Evolutionary conservation across 305 asterid genomes (phyloP).

Genomic region (Withania somnifera): DNA sequence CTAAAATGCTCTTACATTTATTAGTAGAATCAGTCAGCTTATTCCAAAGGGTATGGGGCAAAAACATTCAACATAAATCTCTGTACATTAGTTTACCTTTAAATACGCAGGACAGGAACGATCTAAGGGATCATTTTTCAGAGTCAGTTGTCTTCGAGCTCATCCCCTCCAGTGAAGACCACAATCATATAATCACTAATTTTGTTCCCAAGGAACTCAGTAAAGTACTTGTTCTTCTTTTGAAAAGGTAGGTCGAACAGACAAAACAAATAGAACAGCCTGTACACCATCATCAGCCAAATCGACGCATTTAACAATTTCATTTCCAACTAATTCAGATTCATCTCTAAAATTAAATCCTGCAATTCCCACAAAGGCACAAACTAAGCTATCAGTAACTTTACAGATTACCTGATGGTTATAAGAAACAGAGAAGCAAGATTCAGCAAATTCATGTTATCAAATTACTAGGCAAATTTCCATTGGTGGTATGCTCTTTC

Average conservation of each 20-base stretch:
- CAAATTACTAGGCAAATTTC: neutral
- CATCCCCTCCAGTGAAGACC: constrained; percentile 57
- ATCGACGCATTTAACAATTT: constrained; percentile 46
- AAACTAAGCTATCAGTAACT: neutral
- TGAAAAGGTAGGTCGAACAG: constrained; percentile 38
- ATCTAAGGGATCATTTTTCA: constrained; percentile 39
- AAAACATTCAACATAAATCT: neutral
- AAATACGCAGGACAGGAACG: constrained; percentile 48
- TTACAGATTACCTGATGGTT: neutral
- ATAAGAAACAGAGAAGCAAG: neutral
- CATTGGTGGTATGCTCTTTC: neutral
- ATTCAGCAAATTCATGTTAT: neutral
- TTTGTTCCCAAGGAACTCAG: constrained; percentile 39
- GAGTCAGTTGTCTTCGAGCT: constrained; percentile 29
- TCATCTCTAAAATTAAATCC: constrained; percentile 44
- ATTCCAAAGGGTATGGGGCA: neutral
- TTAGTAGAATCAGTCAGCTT: neutral
- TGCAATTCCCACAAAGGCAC: constrained; percentile 9
- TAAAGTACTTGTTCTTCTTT: constrained; percentile 46
- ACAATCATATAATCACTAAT: constrained; percentile 48
- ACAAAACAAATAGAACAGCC: constrained; percentile 54
- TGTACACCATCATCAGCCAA: constrained; percentile 81
- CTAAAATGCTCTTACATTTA: neutral
- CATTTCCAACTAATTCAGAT: constrained; percentile 37
- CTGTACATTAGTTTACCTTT: constrained; percentile 26